Evolutionary conservation across 225 moss, liverwort and hornwort species (phyloP), one percentile per base, ranked within the genome.

Genomic region (Rhytidiadelphus loreus): DNA sequence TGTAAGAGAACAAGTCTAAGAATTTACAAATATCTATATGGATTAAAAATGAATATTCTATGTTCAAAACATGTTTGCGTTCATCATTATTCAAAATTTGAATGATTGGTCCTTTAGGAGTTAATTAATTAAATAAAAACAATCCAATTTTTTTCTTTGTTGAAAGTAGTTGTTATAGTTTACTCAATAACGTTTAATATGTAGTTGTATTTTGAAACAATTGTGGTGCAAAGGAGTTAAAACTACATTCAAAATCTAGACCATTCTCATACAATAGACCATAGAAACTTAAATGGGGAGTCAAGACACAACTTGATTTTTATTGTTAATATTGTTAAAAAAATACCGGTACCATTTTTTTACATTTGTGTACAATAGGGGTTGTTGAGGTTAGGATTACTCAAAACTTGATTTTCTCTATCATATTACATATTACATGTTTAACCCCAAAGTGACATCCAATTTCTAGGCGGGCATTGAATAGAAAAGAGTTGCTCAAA

Each of bases 331-430:
- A 52, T 46, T 46, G 46, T 46, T n/a, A n/a, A n/a, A n/a, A n/a
- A n/a, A n/a, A n/a, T n/a, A n/a, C n/a, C n/a, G n/a, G n/a, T n/a
- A n/a, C n/a, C n/a, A n/a, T 46, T 48, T 48, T 48, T 48, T 48
- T 48, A 48, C 9, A 48, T 48, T 48, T 48, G 20, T 1, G 2
- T 48, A 12, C 1, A 18, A 16, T 74, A 19, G 12, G 1, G 32
- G 0, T 12, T 46, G 4, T 19, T 0, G 1, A 48, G 16, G 17
- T 72, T 72, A 16, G 1, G 2, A 0, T 32, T 46, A 32, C 0
- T 19, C 11, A 74, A 74, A 48, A 19, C 32, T 6, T 55, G 3
- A 7, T 37, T 53, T 53, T 37, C 0, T 3, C 10, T 23, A 53
- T 55, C 2, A 37, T 37, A 24, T 77, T 37, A 0, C 0, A 16